A percentile compares a stretch with the other conserved stretches of the same genome.
Evolutionary conservation across 805 yeast species (phyloP).

Genomic region (Soucietia sequanensis): DNA sequence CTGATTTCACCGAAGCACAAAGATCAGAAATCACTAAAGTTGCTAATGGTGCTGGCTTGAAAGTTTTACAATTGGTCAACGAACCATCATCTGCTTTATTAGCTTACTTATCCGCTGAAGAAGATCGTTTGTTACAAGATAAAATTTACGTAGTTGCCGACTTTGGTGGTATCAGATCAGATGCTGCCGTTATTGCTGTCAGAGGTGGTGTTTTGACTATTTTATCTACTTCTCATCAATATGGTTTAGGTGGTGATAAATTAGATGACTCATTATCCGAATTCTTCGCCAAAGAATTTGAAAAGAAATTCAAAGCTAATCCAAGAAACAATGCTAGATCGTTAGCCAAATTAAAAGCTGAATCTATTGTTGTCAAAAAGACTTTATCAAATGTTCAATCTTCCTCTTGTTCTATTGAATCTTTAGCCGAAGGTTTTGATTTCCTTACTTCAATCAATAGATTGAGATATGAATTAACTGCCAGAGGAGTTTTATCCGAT

Average conservation of each 20-base stretch:
- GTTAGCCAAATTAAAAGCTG: constrained; percentile 81
- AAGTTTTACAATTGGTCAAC: constrained; percentile 81
- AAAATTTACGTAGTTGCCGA: constrained; percentile 89
- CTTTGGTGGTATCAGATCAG: constrained; percentile 93
- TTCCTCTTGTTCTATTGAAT: constrained; percentile 90
- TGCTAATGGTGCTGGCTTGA: constrained; percentile 69
- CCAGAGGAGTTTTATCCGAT: constrained; percentile 72
- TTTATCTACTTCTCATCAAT: constrained; percentile 80
- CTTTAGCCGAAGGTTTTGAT: constrained; percentile 91
- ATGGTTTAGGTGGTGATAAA: constrained; percentile 81
- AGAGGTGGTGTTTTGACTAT: constrained; percentile 94
- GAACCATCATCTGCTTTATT: constrained; percentile 92
- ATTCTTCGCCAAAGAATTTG: constrained; percentile 88
- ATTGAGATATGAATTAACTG: constrained; percentile 86
- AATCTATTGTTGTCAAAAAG: constrained; percentile 81
- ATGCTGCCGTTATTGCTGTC: constrained; percentile 88
- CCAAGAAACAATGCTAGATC: constrained; percentile 83
- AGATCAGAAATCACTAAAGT: constrained; percentile 59
- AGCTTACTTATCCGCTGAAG: constrained; percentile 62
- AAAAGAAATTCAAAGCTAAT: constrained; percentile 79
- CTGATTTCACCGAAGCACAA: constrained; percentile 77
- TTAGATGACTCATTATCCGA: constrained; percentile 80
- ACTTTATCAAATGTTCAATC: constrained; percentile 87
- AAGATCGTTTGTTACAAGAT: constrained; percentile 54
- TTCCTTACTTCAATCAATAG: constrained; percentile 92